Base-by-base conservation (phyloP, 371 early-diverging fungal species). In the Lichtheimia hyalospora region DNA sequence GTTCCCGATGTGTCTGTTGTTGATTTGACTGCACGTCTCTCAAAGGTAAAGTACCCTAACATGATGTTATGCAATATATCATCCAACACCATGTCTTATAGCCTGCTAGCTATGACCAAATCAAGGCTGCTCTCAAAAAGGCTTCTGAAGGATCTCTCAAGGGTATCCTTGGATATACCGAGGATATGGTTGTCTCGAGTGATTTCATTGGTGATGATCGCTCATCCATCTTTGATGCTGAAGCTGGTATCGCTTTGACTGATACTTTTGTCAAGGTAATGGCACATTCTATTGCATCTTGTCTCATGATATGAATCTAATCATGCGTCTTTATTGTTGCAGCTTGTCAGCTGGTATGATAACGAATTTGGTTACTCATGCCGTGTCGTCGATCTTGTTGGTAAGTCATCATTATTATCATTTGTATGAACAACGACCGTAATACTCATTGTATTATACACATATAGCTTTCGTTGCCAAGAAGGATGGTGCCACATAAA, bases 1-100 rank as follows among this genome's bases (percentile, higher is more conserved):
- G 96, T 92, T 59, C 89, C 97, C 12, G 94, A 99, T 82, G 99
- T 99, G 48, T 98, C 99, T 49, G 96, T 99, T 44, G 99, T 99
- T 62, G 99, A 99, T 82, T 81, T 99, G 68, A 98, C 98, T 43
- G 93, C 90, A 65, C 91, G 93, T 66, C 82, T 97, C 60, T 76
- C 85, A 64, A 96, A 94, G 86, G 46, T 46, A 46, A 16, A 12
- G n/a, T n/a, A n/a, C n/a, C n/a, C n/a, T n/a, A n/a, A n/a, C n/a
- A n/a, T n/a, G n/a, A 2, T 16, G 16, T 6, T 5, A 46, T 10
- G 46, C n/a, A 18, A 5, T 16, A 15, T 14, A 3, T 43, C 44
- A 43, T 6, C 44, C 10, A 46, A 18, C 6, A 5, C 46, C 3
- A 46, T 14, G 1, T 18, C n/a, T 46, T 6, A n/a, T 46, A 46